Percentiles rank a stretch among this genome's conserved stretches.
Evolutionary conservation across 192 early-diverging fungal genomes (phyloP).

Genomic region (Gryganskiella cystojenkinii): DNA sequence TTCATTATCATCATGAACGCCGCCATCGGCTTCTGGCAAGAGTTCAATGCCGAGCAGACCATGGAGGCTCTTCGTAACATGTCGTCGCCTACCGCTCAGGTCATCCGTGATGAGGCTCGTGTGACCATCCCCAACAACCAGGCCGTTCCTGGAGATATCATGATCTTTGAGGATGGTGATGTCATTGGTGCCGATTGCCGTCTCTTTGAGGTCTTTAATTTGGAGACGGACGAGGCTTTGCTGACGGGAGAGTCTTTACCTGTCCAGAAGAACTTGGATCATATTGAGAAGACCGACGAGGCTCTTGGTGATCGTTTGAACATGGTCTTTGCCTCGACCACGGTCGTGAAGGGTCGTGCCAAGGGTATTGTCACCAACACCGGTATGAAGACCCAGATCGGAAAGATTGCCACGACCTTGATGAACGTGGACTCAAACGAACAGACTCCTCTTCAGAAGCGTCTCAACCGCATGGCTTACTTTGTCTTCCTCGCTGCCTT

Average conservation of each 20-base stretch:
- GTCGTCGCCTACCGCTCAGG: conserved; percentile 85
- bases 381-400: conserved; percentile 89
- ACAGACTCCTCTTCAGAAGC: conserved; percentile 72
- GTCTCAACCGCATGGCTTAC: conserved; percentile 78
- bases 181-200: conserved; percentile 93
- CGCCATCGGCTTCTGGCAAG: conserved; percentile 90
- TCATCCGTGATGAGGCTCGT: conserved; percentile 84
- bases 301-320: conserved; percentile 92
- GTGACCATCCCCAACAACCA: conserved; percentile 78
- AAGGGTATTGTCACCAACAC: conserved; percentile 88
- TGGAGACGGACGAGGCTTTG: conserved; percentile 91
- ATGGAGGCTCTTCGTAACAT: conserved; percentile 92
- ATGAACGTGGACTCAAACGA: conserved; percentile 63
- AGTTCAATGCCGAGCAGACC: conserved; percentile 91
- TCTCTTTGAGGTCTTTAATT: conserved; percentile 85
- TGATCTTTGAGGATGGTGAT: conserved; percentile 92
- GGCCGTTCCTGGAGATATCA: conserved; percentile 88
- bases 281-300: conserved; percentile 72
- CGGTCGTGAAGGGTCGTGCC: conserved; percentile 89
- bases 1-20: conserved; percentile 87
- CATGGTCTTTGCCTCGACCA: conserved; percentile 89
- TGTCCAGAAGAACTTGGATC: conserved; percentile 75
- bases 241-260: conserved; percentile 91
- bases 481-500: conserved; percentile 81
- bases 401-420: conserved; percentile 88